Percentiles rank a stretch among this genome's conserved stretches.
Conservation (phyloP, 2,329 filamentous ascomycete genomes). For the Blastomyces gilchristii region DNA sequence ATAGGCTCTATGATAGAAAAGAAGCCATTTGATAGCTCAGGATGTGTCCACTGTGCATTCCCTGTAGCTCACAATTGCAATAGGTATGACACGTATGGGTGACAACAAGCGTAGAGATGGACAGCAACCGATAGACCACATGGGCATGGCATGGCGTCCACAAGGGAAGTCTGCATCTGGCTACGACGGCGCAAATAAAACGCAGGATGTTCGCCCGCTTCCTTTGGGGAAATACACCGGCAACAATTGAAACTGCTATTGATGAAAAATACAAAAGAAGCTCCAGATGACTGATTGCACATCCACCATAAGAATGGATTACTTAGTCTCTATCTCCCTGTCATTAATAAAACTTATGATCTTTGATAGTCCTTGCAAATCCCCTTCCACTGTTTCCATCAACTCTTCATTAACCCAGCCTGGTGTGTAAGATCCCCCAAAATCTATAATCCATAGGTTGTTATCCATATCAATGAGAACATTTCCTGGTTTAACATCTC, state of each 20-base stretch:
- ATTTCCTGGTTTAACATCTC: constrained; percentile 23
- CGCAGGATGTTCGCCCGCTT: no score
- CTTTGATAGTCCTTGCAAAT: constrained; percentile 15
- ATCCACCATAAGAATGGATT: background rate
- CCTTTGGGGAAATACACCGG: no score
- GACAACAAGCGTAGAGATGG: no score
- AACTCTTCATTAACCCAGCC: constrained; percentile 18
- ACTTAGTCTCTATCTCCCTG: background rate
- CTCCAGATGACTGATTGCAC: background rate
- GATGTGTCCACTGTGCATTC: no score
- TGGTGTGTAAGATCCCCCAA: constrained; percentile 19
- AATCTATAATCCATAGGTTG: constrained; percentile 21
- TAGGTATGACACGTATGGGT: no score
- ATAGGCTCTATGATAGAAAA: no score
- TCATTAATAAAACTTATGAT: constrained; percentile 10
- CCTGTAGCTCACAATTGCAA: no score
- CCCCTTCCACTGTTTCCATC: constrained; percentile 17
- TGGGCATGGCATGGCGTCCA: no score
- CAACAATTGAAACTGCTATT: background rate
- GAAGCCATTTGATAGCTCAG: no score
- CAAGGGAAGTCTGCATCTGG: no score
- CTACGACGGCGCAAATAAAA: no score
- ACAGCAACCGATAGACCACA: no score
- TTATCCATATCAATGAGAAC: constrained; percentile 19
- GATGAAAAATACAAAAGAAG: background rate